Evolutionary conservation across 768 basidiomycete species (phyloP).

Genomic region (Strobilomyces dryophilus): DNA sequence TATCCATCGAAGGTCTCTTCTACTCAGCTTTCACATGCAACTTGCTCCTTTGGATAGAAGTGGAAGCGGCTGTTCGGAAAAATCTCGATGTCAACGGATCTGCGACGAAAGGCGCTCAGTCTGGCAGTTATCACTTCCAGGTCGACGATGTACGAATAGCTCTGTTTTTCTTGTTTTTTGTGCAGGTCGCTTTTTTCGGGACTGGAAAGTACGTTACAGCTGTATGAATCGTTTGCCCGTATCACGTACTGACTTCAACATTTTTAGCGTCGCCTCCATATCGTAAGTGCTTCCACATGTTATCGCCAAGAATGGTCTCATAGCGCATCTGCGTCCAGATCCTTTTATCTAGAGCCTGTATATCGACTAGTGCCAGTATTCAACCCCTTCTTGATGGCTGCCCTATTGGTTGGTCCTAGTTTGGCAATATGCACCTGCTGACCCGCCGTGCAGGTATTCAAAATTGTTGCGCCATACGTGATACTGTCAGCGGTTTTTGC

Average conservation of each 20-base stretch:
- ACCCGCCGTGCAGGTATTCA: conserved; percentile 54
- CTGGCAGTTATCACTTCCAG: conserved; percentile 40
- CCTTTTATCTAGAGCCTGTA: conserved; percentile 85
- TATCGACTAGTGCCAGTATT: conserved; percentile 85
- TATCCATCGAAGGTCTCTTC: conserved; percentile 79
- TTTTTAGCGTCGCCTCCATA: conserved; percentile 70
- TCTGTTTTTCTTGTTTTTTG: conserved; percentile 80
- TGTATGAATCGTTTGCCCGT: background rate
- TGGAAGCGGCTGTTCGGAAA: conserved; percentile 42
- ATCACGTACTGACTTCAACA: background rate
- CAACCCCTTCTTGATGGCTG: conserved; percentile 79
- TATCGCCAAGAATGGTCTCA: conserved; percentile 1
- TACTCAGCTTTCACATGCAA: conserved; percentile 64
- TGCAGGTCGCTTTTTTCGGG: conserved; percentile 84
- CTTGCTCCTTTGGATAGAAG: conserved; percentile 61
- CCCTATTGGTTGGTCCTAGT: conserved; percentile 48
- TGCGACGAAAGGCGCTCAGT: background rate
- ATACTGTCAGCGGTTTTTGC: conserved; percentile 70
- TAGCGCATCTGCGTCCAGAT: conserved; percentile 33
- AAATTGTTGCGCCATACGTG: conserved; percentile 77
- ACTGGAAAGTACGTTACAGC: conserved; percentile 64
- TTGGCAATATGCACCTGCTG: conserved; percentile 1
- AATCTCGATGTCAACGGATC: background rate
- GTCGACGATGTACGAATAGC: conserved; percentile 68
- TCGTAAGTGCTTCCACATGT: conserved; percentile 45